Evolutionary conservation across 73 alveolate species (phyloP).

Genomic region (Tetrahymena borealis): DNA sequence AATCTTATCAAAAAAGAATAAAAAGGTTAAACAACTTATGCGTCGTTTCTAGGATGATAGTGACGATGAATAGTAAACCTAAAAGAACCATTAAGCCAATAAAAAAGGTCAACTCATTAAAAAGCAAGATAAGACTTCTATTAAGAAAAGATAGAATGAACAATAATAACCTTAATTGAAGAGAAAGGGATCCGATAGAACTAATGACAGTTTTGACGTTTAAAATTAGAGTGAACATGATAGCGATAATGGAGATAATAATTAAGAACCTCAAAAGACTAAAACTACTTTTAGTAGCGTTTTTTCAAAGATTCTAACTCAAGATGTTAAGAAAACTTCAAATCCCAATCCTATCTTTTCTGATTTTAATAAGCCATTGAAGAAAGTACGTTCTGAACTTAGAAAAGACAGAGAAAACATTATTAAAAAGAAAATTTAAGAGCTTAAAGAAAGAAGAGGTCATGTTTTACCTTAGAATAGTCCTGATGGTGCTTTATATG

Average conservation of each 20-base stretch:
- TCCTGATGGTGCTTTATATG: not conserved
- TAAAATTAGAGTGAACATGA: not conserved
- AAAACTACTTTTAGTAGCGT: not conserved
- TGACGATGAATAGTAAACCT: not conserved
- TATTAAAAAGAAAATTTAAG: not conserved
- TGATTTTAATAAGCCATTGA: not conserved
- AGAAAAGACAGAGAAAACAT: not conserved
- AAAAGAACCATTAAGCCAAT: not conserved
- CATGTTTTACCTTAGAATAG: not conserved
- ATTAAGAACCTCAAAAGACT: not conserved
- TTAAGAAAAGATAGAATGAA: not conserved
- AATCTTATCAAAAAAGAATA: not conserved
- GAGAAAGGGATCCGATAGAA: not conserved
- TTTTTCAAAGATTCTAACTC: not conserved
- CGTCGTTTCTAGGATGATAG: constrained; percentile 1
- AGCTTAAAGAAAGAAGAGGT: not conserved
- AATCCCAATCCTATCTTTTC: not conserved
- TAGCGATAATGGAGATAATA: not conserved
- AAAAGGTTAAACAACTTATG: not conserved
- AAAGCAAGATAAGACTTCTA: not conserved
- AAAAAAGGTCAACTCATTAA: not conserved
- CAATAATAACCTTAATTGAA: not conserved
- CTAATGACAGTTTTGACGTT: not conserved
- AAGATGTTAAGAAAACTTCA: not conserved
- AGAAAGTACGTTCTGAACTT: not conserved